Evolutionary conservation across 2,329 filamentous ascomycete species (phyloP).

Genomic region (Pseudophaeomoniella oleicola): DNA sequence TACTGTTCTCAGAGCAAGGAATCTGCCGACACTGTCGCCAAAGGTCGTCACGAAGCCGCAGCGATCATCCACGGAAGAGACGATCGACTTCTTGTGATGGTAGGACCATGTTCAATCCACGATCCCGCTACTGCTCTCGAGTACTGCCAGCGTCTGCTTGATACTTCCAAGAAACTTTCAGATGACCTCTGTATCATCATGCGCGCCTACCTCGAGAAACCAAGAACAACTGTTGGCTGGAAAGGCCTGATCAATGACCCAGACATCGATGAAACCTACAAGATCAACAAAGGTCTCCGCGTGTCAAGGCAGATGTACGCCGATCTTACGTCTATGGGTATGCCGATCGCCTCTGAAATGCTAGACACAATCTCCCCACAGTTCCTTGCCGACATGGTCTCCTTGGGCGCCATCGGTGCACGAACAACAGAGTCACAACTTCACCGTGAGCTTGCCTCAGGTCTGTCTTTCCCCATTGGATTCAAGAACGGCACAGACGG

Average conservation of each 20-base stretch:
- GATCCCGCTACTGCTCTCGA: conserved; percentile 80
- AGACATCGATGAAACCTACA: conserved; percentile 94
- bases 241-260: conserved; percentile 98
- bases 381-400: conserved; percentile 85
- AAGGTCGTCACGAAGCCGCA: conserved; percentile 45
- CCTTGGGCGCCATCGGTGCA: conserved; percentile 86
- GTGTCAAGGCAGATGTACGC: conserved; percentile 82
- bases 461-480: conserved; percentile 89
- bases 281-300: conserved; percentile 94
- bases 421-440: conserved; percentile 92
- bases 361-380: conserved; percentile 95
- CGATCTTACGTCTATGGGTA: conserved; percentile 77
- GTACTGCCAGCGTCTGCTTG: conserved; percentile 75
- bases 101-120: conserved; percentile 95
- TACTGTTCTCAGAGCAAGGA: conserved; percentile 18
- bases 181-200: conserved; percentile 89
- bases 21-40: conserved; percentile 38
- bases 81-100: conserved; percentile 57
- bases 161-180: conserved; percentile 74
- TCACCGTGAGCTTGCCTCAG: conserved; percentile 85
- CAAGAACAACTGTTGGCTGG: conserved; percentile 94
- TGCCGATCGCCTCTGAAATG: conserved; percentile 97
- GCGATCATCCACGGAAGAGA: conserved; percentile 47
- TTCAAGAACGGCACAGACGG: conserved; percentile 99
- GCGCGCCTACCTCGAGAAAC: conserved; percentile 97